Base-by-base conservation (phyloP, 2,329 filamentous ascomycete species). In the Paecilomyces dactylethromorphus region DNA sequence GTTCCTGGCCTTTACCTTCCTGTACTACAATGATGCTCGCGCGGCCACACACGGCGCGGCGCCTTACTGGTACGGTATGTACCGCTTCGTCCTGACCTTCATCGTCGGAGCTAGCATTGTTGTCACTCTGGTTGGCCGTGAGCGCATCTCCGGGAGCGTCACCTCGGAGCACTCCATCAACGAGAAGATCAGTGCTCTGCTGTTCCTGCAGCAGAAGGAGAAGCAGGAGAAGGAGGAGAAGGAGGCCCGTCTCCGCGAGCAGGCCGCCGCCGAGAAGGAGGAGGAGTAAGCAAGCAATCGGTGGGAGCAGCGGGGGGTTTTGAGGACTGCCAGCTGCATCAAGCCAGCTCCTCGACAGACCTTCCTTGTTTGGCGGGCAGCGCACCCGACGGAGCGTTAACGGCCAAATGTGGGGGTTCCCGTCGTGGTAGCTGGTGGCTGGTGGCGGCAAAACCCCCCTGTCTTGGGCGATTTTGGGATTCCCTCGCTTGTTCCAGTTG, bases 61-160 rank as follows among this genome's bases (percentile, higher is more conserved):
- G 2, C 92, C 92, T 24, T 71, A 81, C 39, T 97, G 92, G 92
- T 97, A 96, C 73, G 83, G 82, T 60, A 89, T 87, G 55, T 97
- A 97, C 79, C 90, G 93, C 33, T 97, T 96, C 75, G 87, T 96
- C 8, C 81, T 97, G 66, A 97, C 93, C 1, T 93, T 92, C 72
- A 83, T 97, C 61, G 92, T 96, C 29, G 92, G 93, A 45, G 80
- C 85, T 51, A 87, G 89, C 62, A 93, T 97, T 65, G 86, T 94
- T 50, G 78, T 91, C 65, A 93, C 85, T 63, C 79, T 97, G 64
- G 83, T 97, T 62, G 91, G 91, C 49, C 86, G 92, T 61, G 89
- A 92, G 68, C 88, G 92, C 77, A 86, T 95, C 65, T 81, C 79
- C 57, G 68, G 69, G 62, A 71, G 64, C 60, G 57, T 70, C 53